These are phyloP conservation scores for Phytophthora capsici DNA, from an alignment of 352 stramenopile genomes.

Conservation along the genomic window DNA sequence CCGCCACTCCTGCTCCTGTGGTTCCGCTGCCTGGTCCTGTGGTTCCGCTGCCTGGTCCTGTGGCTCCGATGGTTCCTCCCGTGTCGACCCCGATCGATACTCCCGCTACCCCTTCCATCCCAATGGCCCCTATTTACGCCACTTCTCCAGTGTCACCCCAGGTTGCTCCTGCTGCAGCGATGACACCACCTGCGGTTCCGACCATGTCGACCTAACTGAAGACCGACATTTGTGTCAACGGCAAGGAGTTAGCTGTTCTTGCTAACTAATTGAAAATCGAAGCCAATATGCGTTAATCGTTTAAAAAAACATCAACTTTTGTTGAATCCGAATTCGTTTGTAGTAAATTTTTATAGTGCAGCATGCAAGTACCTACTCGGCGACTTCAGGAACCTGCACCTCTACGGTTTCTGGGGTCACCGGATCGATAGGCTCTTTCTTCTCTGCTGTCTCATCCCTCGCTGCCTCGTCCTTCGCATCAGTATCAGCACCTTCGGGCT, in stretches of 20 bases:
- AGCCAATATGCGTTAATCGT: no score
- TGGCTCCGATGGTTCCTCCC: not conserved
- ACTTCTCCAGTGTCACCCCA: not conserved
- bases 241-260: no score
- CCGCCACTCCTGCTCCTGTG: no score
- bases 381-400: no score
- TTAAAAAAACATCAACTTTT: no score
- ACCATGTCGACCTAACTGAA: not conserved
- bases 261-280: no score
- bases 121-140: not conserved
- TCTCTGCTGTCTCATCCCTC: no score
- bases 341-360: no score
- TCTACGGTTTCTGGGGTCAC: no score
- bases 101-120: not conserved
- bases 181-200: not conserved
- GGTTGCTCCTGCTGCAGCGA: not conserved
- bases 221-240: not conserved
- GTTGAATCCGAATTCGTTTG: no score
- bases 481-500: not conserved
- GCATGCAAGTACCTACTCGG: no score
- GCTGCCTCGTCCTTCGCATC: not conserved
- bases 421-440: no score
- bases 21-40: not conserved
- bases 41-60: not conserved
- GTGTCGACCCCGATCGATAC: not conserved